Conservation (phyloP, 208 protist species). For the Sergeia podlipaevii region DNA sequence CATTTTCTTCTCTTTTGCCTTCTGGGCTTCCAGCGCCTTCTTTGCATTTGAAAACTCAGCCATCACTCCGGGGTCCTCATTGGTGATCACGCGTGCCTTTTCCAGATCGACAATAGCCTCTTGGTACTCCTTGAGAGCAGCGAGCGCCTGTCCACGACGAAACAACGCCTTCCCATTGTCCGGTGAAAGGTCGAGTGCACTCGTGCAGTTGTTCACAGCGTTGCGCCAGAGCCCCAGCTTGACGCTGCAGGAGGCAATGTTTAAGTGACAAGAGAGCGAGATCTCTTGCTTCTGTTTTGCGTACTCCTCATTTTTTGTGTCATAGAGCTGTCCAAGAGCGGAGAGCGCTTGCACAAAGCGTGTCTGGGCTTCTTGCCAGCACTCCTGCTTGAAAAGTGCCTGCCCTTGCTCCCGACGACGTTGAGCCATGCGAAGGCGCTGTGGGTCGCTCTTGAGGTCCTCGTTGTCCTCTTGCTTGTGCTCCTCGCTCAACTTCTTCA, state of each 20-base stretch:
- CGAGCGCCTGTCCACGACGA: conserved; percentile 58
- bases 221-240: conserved; percentile 63
- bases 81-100: conserved; percentile 27
- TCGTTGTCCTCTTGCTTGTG: conserved; percentile 36
- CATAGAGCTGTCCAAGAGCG: conserved; percentile 63
- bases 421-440: conserved; percentile 68
- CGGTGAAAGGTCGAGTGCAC: conserved; percentile 42
- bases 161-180: conserved; percentile 65
- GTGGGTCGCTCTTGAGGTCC: conserved; percentile 66
- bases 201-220: conserved; percentile 63
- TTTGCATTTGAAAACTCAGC: conserved; percentile 38
- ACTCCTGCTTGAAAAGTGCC: conserved; percentile 63
- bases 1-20: conserved; percentile 62
- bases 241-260: conserved; percentile 72
- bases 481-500: conserved; percentile 39
- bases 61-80: conserved; percentile 39
- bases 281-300: conserved; percentile 39
- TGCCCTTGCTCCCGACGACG: conserved; percentile 65
- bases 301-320: conserved; percentile 52
- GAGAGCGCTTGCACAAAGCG: conserved; percentile 71
- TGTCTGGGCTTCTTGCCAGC: conserved; percentile 61
- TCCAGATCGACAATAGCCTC: conserved; percentile 48
- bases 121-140: conserved; percentile 41
- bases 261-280: conserved; percentile 76
- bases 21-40: conserved; percentile 24